These are phyloP conservation scores for Pichia sp. DNA, from an alignment of 1,139 yeast species.

Conservation along the genomic window DNA sequence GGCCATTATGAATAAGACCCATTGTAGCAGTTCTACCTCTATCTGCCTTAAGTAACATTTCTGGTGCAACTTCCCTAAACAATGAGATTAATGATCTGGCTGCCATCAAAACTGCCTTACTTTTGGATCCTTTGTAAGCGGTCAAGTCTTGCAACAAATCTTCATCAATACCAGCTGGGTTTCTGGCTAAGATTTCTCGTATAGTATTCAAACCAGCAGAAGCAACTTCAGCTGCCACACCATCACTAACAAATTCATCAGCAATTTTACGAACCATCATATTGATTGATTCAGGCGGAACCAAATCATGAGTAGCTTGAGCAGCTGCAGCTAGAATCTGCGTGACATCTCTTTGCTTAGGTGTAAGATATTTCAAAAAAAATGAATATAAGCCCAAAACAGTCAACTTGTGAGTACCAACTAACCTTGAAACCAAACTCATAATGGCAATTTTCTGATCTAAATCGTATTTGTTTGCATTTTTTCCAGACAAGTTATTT, in stretches of 20 bases:
- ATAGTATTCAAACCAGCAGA: constrained; percentile 96
- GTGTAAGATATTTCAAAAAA: constrained; percentile 83
- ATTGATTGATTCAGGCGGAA: constrained; percentile 86
- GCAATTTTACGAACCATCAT: constrained; percentile 87
- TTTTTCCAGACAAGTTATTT: constrained; percentile 66
- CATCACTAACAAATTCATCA: constrained; percentile 95
- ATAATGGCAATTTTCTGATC: constrained; percentile 87
- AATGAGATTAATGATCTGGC: constrained; percentile 83
- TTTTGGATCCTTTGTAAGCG: constrained; percentile 86
- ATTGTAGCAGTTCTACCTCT: constrained; percentile 89
- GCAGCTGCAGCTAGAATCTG: constrained; percentile 96
- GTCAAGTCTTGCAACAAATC: constrained; percentile 82
- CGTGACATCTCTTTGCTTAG: constrained; percentile 91
- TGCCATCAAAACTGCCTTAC: constrained; percentile 92
- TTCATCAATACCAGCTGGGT: constrained; percentile 88
- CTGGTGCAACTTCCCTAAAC: constrained; percentile 93
- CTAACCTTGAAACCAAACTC: constrained; percentile 80
- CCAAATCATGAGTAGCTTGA: constrained; percentile 93
- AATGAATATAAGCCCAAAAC: constrained; percentile 86
- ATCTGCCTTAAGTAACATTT: constrained; percentile 83
- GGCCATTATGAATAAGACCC: constrained; percentile 54
- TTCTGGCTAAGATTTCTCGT: constrained; percentile 85
- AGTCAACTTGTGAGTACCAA: constrained; percentile 91
- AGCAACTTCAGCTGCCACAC: constrained; percentile 96
- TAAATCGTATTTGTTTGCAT: constrained; percentile 59